Evolutionary conservation across 2,329 filamentous ascomycete species (phyloP), one percentile per base, ranked within the genome.

Genomic region (Cordyceps javanica): DNA sequence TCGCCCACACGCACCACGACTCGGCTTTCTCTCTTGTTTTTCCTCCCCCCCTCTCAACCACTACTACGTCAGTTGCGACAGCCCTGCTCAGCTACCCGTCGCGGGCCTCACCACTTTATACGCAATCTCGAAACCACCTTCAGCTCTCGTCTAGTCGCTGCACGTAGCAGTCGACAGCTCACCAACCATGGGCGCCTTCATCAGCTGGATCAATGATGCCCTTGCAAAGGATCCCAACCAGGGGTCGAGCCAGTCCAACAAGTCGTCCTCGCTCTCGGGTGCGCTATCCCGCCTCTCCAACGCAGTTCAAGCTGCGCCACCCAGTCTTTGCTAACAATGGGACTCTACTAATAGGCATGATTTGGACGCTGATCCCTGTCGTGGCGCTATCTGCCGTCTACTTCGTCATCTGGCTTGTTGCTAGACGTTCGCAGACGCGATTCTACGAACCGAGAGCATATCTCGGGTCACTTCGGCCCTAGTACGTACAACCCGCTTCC

Each of bases 401-500:
- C 62, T 57, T 83, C n/a, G 28, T 70, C 60, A 69, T 82, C 57
- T 85, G 85, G 66, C 63, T 83, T 52, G 48, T 76, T 16, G 64
- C 81, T 39, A 73, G 82, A 42, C 73, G 73, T 50, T 77, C 73
- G 28, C 74, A 76, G 41, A 69, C 73, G 23, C 75, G 82, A 26
- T 81, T 82, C 53, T 85, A 85, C 66, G 73, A 80, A 7, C 81
- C 82, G 5, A 74, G 82, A 61, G 75, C 78, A 1, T 75, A 82
- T 28, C 64, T 81, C 26, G 73, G 71, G 19, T 80, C 79, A 44
- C 67, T 81, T 11, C 70, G 75, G 10, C 73, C 78, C 45, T 71
- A 78, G 80, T 82, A 72, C 63, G 76, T 68, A 30, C 13, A 28
- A 28, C 39, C n/a, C 14, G 14, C 10, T 19, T 9, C 2, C 11